Conservation (phyloP, 345 rosid species). For the Mercurialis annua region DNA sequence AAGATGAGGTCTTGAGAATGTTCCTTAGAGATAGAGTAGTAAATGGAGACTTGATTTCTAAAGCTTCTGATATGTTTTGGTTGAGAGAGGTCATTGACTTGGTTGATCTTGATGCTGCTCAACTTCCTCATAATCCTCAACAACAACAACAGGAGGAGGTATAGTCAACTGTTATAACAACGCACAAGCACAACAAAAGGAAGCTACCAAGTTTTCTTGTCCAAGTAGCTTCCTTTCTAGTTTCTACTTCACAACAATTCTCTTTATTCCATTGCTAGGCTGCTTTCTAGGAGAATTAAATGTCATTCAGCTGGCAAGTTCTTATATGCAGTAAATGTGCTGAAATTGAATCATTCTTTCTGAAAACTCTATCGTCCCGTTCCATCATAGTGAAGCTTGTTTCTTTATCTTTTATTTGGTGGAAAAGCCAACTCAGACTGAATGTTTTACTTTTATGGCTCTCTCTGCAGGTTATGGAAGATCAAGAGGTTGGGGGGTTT, state of each 20-base stretch:
- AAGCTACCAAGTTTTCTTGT: background rate
- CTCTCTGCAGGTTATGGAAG: slow-evolving; percentile 37
- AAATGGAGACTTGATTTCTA: slow-evolving; percentile 82
- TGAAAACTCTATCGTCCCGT: background rate
- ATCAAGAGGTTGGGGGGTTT: slow-evolving; percentile 52
- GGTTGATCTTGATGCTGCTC: slow-evolving; percentile 34
- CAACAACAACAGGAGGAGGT: slow-evolving; percentile 38
- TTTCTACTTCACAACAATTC: background rate
- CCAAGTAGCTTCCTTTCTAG: background rate
- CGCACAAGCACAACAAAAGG: no score
- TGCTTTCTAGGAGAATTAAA: background rate
- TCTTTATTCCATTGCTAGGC: background rate
- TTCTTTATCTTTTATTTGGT: background rate
- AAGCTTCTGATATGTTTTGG: slow-evolving; percentile 72
- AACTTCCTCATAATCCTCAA: slow-evolving; percentile 19
- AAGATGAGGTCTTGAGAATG: slow-evolving; percentile 65
- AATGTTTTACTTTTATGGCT: background rate
- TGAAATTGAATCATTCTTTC: background rate
- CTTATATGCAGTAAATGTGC: background rate
- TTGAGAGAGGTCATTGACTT: slow-evolving; percentile 39
- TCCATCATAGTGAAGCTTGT: background rate
- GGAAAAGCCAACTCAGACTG: background rate
- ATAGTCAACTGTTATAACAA: background rate
- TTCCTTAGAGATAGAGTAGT: slow-evolving; percentile 72
- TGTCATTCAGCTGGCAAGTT: background rate